Evolutionary conservation across 768 basidiomycete genomes (phyloP).

Genomic region (Russula earlei): DNA sequence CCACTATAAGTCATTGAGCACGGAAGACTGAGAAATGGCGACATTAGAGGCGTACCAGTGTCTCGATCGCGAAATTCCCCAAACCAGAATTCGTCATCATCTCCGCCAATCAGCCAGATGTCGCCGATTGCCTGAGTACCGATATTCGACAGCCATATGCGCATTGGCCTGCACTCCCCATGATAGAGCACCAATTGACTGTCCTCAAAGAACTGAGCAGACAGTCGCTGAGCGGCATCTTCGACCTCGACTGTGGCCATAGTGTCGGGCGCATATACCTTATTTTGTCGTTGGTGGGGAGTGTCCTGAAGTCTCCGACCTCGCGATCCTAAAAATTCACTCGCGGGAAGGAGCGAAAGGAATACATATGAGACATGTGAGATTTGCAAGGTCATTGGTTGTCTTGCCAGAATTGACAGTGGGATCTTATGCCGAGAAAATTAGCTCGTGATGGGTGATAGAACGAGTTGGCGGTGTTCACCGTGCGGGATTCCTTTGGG

Average conservation of each 20-base stretch:
- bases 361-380: slow-evolving; percentile 58
- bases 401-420: slow-evolving; percentile 46
- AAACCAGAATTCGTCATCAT: slow-evolving; percentile 57
- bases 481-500: slow-evolving; percentile 56
- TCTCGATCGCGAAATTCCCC: slow-evolving; percentile 22
- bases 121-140: slow-evolving; percentile 55
- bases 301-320: slow-evolving; percentile 75
- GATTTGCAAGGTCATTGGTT: slow-evolving; percentile 45
- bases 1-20: not conserved
- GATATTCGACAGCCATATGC: slow-evolving; percentile 54
- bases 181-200: slow-evolving; percentile 44
- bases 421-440: slow-evolving; percentile 38
- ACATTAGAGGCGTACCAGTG: slow-evolving; percentile 4
- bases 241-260: slow-evolving; percentile 53
- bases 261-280: slow-evolving; percentile 64
- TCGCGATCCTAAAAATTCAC: slow-evolving; percentile 57
- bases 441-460: not conserved
- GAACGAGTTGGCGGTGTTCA: slow-evolving; percentile 28
- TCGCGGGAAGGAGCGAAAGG: slow-evolving; percentile 57
- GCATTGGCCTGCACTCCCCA: slow-evolving; percentile 55
- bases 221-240: slow-evolving; percentile 54
- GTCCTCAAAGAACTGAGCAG: slow-evolving; percentile 46
- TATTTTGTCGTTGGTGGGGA: slow-evolving; percentile 52
- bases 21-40: not conserved
- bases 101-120: slow-evolving; percentile 57